Evolutionary conservation across 805 yeast species (phyloP).

Genomic region (Candida maltosa): DNA sequence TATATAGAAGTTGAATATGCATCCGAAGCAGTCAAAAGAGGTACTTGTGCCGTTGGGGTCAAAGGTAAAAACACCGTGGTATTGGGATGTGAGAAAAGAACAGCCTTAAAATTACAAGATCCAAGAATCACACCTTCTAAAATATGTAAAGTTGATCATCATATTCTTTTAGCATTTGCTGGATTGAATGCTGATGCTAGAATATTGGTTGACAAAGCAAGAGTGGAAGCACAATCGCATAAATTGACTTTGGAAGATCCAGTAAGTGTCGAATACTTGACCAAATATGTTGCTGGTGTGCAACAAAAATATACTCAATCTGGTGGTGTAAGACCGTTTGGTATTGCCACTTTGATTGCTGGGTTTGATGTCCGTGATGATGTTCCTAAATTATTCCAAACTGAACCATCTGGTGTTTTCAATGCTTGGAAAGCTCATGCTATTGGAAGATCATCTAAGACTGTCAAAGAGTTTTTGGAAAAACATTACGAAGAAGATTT

Average conservation of each 20-base stretch:
- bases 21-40: conserved; percentile 94
- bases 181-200: conserved; percentile 99
- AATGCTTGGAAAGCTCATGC: conserved; percentile 98
- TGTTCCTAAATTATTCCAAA: conserved; percentile 81
- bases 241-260: conserved; percentile 92
- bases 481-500: conserved; percentile 70
- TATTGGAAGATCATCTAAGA: conserved; percentile 91
- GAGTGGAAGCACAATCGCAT: conserved; percentile 95
- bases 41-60: conserved; percentile 97
- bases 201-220: conserved; percentile 88
- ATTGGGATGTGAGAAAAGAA: conserved; percentile 94
- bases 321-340: conserved; percentile 98
- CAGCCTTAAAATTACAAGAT: conserved; percentile 92
- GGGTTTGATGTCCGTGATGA: conserved; percentile 89
- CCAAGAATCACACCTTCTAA: conserved; percentile 95
- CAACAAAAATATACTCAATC: conserved; percentile 96
- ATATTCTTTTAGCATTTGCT: conserved; percentile 89
- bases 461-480: conserved; percentile 93
- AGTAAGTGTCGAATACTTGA: conserved; percentile 84
- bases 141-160: conserved; percentile 87
- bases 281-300: conserved; percentile 95
- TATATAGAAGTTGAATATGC: conserved; percentile 93
- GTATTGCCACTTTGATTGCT: conserved; percentile 90
- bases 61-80: conserved; percentile 88
- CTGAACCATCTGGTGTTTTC: conserved; percentile 96